Evolutionary conservation across 176 grass and related monocot genomes (phyloP).

Genomic region (Miscanthus lutarioriparius): DNA sequence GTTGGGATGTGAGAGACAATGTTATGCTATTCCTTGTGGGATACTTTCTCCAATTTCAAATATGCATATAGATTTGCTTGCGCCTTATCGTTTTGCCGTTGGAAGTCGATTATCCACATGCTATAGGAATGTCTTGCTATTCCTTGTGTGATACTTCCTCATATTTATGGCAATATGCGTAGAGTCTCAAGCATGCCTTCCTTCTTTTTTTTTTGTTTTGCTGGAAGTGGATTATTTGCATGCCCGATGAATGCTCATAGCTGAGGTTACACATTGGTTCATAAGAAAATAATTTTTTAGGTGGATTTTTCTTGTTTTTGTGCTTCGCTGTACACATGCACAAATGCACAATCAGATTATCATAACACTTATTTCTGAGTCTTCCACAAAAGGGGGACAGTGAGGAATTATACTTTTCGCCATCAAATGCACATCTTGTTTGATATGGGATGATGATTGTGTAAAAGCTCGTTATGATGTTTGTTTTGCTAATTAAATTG

Average conservation of each 20-base stretch:
- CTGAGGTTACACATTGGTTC: not conserved
- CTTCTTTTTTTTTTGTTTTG: not conserved
- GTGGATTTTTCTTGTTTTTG: not conserved
- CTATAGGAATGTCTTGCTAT: not conserved
- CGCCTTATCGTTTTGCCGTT: not conserved
- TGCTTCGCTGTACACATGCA: not conserved
- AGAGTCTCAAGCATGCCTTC: not conserved
- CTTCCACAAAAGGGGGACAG: not conserved
- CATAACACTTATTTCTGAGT: not conserved
- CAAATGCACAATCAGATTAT: not conserved
- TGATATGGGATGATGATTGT: not conserved
- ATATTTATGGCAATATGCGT: constrained; percentile 2
- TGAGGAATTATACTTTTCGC: not conserved
- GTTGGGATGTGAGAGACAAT: constrained; percentile 7
- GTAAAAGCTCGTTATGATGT: constrained; percentile 5
- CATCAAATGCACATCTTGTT: not conserved
- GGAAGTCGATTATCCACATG: not conserved
- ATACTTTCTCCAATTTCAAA: not conserved
- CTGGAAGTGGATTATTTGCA: not conserved
- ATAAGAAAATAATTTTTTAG: not conserved
- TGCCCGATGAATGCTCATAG: not conserved
- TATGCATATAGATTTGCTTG: not conserved
- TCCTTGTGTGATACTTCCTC: not conserved
- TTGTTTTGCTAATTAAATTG: constrained; percentile 12
- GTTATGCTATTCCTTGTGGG: not conserved